Conservation (phyloP, 176 grass and related monocot species). For the Triticum aestivum region IWGSC_CS_RefSeq_v2.1 NC_057797.1:136252334-136252833, state of each 20-base stretch:
- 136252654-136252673: slow-evolving; percentile 42
- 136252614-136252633: slow-evolving; percentile 36
- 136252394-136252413: not conserved
- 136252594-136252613: slow-evolving; percentile 18
- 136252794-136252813: not conserved
- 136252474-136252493: slow-evolving; percentile 19
- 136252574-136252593: slow-evolving; percentile 31
- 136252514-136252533: not conserved
- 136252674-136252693: slow-evolving; percentile 74
- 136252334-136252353: not conserved
- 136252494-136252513: slow-evolving; percentile 32
- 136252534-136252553: slow-evolving; percentile 4
- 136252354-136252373: not conserved
- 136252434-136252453: not conserved
- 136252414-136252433: slow-evolving; percentile 3
- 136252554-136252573: not conserved
- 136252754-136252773: not conserved
- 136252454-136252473: not conserved
- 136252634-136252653: slow-evolving; percentile 36
- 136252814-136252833: not conserved
- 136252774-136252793: not conserved
- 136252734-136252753: slow-evolving; percentile 6
- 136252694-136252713: slow-evolving; percentile 20
- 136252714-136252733: not conserved
- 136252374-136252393: slow-evolving; percentile 25